Evolutionary conservation across 2,329 filamentous ascomycete genomes (phyloP).

Genomic region (Septoria linicola): DNA sequence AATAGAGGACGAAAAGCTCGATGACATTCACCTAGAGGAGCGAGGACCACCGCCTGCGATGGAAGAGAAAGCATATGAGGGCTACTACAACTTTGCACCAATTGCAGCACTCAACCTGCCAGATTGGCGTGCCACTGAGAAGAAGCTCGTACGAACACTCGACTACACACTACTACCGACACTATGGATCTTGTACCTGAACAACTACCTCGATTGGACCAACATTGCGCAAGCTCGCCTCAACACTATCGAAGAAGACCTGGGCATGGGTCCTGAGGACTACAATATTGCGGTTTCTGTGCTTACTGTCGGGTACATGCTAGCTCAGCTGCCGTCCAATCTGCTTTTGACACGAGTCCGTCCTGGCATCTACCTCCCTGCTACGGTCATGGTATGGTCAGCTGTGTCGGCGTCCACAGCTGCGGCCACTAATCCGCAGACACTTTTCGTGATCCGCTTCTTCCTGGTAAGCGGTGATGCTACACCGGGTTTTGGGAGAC

Average conservation of each 20-base stretch:
- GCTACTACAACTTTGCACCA: conserved; percentile 1
- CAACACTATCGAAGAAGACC: conserved; percentile 1
- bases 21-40: background rate
- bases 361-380: conserved; percentile 44
- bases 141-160: background rate
- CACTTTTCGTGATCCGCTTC: conserved; percentile 39
- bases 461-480: conserved; percentile 29
- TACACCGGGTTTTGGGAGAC: no score
- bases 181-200: conserved; percentile 1
- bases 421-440: conserved; percentile 36
- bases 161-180: conserved; percentile 8
- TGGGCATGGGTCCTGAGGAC: background rate
- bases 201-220: conserved; percentile 7
- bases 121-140: conserved; percentile 6
- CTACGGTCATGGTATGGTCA: conserved; percentile 36
- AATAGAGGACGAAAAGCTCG: background rate
- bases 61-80: background rate
- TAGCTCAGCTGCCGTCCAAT: conserved; percentile 41
- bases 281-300: conserved; percentile 12
- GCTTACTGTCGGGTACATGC: conserved; percentile 7
- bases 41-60: background rate
- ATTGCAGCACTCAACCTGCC: conserved; percentile 6
- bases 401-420: conserved; percentile 36
- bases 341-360: conserved; percentile 47
- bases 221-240: conserved; percentile 10